Base-by-base conservation (phyloP, 345 rosid species). In the Salix purpurea region DNA sequence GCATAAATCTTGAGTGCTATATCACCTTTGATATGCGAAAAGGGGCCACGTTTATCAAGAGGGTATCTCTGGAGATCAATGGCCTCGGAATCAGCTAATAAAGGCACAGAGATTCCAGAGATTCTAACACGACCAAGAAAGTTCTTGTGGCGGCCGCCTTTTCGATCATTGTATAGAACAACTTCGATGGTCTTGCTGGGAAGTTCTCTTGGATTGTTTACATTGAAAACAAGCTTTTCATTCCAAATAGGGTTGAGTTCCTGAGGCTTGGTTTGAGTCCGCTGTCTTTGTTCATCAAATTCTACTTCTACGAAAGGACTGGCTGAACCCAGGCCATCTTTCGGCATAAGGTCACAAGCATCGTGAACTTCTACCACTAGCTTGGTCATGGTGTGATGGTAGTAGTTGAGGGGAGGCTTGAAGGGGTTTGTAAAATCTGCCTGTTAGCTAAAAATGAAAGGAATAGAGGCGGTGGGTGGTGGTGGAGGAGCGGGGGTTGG, bases 181-280 rank as follows among this genome's bases (percentile, higher is more conserved):
- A 93, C 89, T 16, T 85, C 88, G 40, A 93, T 72, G 32, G 88
- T 89, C 70, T 84, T 84, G 81, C 78, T 19, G 4, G 82, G 83
- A 23, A 95, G 81, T 75, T 90, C 90, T 11, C 76, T 64, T 0
- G 79, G 85, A 72, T 81, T 79, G 40, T 68, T 76, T 64, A 87
- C 77, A 64, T 84, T 80, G 79, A 96, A 91, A 74, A 88, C 87
- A 4, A 96, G 85, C 83, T 84, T 85, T 36, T 93, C 87, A 73
- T 89, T 86, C 99, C 99, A 96, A 1, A 62, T 78, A 67, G 96
- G 98, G 77, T 87, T 87, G 32, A 91, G 89, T 81, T 96, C 97
- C 60, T 83, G 89, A 13, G 72, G 76, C 70, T 88, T 91, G 71
- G 92, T 89, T 68, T 78, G 86, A 14, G 99, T 91, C 77, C 90